phyloP scores from a whole-genome alignment of 2,329 filamentous ascomycete species.

The Zymoseptoria passerinii region DNA sequence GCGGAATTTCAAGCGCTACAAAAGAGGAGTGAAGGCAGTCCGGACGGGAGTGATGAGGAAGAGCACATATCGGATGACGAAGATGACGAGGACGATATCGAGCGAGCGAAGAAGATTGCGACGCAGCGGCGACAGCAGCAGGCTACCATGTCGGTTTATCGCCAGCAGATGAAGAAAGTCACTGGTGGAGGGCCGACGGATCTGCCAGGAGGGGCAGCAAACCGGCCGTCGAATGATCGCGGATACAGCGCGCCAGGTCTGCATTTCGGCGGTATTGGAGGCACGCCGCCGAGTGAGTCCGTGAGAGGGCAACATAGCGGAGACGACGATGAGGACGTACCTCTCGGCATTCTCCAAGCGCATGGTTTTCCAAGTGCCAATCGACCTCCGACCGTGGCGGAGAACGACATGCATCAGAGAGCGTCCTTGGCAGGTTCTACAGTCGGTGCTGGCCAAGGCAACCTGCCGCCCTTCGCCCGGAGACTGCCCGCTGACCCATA shows the following conservation, averaged over 20 bases:
- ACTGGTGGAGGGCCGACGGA: conserved; percentile 61
- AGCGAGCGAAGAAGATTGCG: conserved; percentile 63
- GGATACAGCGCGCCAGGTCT: conserved; percentile 34
- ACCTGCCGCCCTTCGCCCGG: conserved; percentile 72
- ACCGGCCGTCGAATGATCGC: conserved; percentile 48
- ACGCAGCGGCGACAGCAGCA: conserved; percentile 81
- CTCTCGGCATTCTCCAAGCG: conserved; percentile 75
- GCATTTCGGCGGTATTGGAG: conserved; percentile 27
- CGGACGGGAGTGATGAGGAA: conserved; percentile 29
- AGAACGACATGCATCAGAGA: conserved; percentile 38
- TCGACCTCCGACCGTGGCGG: conserved; percentile 60
- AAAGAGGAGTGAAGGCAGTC: conserved; percentile 48
- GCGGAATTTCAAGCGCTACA: conserved; percentile 77
- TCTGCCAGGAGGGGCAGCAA: conserved; percentile 29
- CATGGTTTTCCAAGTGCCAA: conserved; percentile 79
- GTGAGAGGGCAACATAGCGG: conserved; percentile 35
- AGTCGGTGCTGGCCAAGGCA: conserved; percentile 40
- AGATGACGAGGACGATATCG: conserved; percentile 64
- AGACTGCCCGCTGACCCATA: conserved; percentile 80
- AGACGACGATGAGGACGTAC: conserved; percentile 81
- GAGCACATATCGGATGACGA: conserved; percentile 50
- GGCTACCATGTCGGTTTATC: conserved; percentile 79
- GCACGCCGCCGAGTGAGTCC: conserved; percentile 20
- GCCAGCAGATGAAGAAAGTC: conserved; percentile 95
- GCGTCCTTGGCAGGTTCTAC: conserved; percentile 42